phyloP scores from a whole-genome alignment of 768 basidiomycete genomes.

The Russula abietina region DNA sequence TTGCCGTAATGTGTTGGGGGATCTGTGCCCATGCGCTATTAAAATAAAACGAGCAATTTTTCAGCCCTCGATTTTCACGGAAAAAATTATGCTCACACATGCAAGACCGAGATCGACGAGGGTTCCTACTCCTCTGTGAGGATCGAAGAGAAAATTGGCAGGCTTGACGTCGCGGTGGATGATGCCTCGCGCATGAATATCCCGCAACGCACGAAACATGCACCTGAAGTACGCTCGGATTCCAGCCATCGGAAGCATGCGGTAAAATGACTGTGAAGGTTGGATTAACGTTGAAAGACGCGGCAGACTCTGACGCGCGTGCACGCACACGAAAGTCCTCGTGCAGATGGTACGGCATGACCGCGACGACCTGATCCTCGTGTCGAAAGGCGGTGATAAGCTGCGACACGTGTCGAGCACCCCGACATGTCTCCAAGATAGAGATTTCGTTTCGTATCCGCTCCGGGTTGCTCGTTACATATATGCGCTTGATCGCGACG shows the following conservation, averaged over 20 bases:
- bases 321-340: conserved; percentile 87
- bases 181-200: conserved; percentile 79
- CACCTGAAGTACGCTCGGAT: conserved; percentile 86
- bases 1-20: conserved; percentile 40
- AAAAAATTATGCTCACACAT: conserved; percentile 53
- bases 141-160: conserved; percentile 94
- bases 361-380: conserved; percentile 85
- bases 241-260: conserved; percentile 60
- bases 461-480: conserved; percentile 91
- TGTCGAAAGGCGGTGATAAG: conserved; percentile 91
- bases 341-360: conserved; percentile 91
- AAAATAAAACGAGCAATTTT: background rate
- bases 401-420: conserved; percentile 84
- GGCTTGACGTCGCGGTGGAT: conserved; percentile 98
- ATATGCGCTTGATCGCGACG: conserved; percentile 94
- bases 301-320: background rate
- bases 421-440: conserved; percentile 81
- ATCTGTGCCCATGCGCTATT: conserved; percentile 45
- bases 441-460: conserved; percentile 89
- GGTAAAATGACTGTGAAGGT: conserved; percentile 65
- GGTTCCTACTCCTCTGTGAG: conserved; percentile 73
- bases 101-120: conserved; percentile 95
- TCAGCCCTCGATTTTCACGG: background rate
- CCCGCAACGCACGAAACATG: conserved; percentile 83
- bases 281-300: conserved; percentile 17